These are phyloP conservation scores for Myrmaecium sp. DNA, from an alignment of 2,329 filamentous ascomycete species.

Conservation along the genomic window DNA sequence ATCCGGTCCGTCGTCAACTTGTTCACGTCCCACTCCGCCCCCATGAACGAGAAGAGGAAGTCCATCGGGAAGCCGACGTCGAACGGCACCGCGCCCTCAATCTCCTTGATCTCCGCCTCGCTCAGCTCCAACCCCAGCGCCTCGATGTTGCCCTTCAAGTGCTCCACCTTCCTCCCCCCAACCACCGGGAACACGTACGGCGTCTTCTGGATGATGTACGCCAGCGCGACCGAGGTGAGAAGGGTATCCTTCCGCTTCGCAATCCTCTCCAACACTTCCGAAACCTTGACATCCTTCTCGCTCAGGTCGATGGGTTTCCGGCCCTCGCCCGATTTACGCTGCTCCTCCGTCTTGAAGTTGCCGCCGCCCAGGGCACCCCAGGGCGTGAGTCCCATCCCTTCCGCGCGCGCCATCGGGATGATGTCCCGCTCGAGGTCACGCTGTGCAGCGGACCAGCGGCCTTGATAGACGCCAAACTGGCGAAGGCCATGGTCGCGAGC, in stretches of 20 bases:
- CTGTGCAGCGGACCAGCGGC: conserved; percentile 24
- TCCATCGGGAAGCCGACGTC: conserved; percentile 50
- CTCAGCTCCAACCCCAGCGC: conserved; percentile 44
- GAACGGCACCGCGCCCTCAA: conserved; percentile 45
- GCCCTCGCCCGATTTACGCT: conserved; percentile 27
- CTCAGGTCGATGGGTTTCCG: conserved; percentile 22
- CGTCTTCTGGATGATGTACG: conserved; percentile 57
- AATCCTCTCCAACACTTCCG: conserved; percentile 42
- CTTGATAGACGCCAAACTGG: conserved; percentile 24
- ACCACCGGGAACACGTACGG: conserved; percentile 59
- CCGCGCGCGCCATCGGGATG: conserved; percentile 25
- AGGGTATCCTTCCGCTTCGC: conserved; percentile 37
- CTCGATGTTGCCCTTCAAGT: conserved; percentile 53
- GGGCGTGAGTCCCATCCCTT: conserved; percentile 30
- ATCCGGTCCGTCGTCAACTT: conserved; percentile 12
- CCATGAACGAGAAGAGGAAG: conserved; percentile 27
- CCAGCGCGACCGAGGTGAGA: conserved; percentile 46
- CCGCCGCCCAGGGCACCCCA: conserved; percentile 36
- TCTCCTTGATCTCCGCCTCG: conserved; percentile 45
- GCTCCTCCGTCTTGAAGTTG: conserved; percentile 25
- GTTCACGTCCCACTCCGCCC: conserved; percentile 11
- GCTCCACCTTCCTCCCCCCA: conserved; percentile 51
- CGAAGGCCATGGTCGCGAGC: conserved; percentile 23
- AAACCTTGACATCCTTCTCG: conserved; percentile 35
- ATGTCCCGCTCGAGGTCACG: conserved; percentile 30